These are phyloP conservation scores for Botrytis deweyae DNA, from an alignment of 2,329 filamentous ascomycete species.

Conservation along the genomic window DNA sequence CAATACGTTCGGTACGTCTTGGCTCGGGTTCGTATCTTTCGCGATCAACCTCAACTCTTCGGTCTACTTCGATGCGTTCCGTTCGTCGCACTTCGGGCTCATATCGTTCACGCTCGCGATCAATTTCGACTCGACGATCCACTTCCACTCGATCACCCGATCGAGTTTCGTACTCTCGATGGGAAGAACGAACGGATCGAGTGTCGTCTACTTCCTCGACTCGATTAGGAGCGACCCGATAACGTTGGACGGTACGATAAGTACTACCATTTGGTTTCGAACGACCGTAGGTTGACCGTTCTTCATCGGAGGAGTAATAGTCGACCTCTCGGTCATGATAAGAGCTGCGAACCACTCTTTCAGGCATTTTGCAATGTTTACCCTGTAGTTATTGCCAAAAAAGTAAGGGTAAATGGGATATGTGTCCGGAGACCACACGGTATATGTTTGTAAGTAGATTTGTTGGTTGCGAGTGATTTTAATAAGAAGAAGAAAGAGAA, in stretches of 20 bases:
- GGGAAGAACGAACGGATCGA: slow-evolving; percentile 31
- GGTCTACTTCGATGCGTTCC: slow-evolving; percentile 18
- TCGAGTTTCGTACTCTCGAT: slow-evolving; percentile 31
- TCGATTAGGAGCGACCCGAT: slow-evolving; percentile 36
- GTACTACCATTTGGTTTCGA: slow-evolving; percentile 25
- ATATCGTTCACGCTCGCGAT: slow-evolving; percentile 16
- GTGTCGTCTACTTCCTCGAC: slow-evolving; percentile 37
- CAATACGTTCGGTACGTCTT: slow-evolving; percentile 31
- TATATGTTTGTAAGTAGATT: not conserved
- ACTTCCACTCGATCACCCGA: slow-evolving; percentile 37
- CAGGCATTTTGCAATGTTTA: slow-evolving; percentile 29
- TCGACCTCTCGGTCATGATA: slow-evolving; percentile 33
- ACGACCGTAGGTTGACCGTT: slow-evolving; percentile 32
- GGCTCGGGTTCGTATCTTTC: slow-evolving; percentile 4
- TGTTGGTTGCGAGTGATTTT: not conserved
- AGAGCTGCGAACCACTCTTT: slow-evolving; percentile 31
- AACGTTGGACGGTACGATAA: slow-evolving; percentile 39
- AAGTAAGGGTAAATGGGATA: not conserved
- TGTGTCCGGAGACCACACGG: not conserved
- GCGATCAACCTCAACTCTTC: slow-evolving; percentile 18
- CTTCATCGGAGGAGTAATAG: slow-evolving; percentile 39
- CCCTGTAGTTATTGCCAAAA: not conserved
- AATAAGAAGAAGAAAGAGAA: not conserved
- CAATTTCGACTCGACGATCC: slow-evolving; percentile 36
- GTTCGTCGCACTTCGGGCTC: not conserved